Base-by-base conservation (phyloP, 2,329 filamentous ascomycete genomes). In the Peltaster fructicola region DNA sequence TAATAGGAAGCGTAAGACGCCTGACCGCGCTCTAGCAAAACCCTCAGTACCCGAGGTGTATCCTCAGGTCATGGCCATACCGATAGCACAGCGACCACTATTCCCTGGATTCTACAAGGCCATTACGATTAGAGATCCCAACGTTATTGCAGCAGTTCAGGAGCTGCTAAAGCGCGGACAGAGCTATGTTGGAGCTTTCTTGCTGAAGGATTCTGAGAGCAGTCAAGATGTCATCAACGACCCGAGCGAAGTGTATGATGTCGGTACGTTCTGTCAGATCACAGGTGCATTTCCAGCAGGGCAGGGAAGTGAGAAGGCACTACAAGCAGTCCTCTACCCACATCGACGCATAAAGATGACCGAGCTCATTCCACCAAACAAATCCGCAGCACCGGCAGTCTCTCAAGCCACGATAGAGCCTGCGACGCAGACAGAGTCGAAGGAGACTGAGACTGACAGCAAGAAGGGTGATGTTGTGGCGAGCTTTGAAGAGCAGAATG, bases 51-150 rank as follows among this genome's bases (percentile, higher is more conserved):
- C 88, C 8, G 88, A 98, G 33, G 73, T 93, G 20, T 98, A 98
- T 49, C 88, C 88, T 3, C 88, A 95, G 49, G 84, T 98, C 27
- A 80, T 98, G 65, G 85, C 85, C 2, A 91, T 98, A 28, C 88
- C 88, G 6, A 93, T 98, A 42, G 78, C 81, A 14, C 82, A 90
- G 50, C 68, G 88, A 26, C 88, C 88, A 7, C 59, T 98, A 8
- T 98, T 95, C 53, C 88, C 88, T 1, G 88, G 88, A 2, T 98
- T 95, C 54, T 98, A 98, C 60, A 98, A 98, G 55, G 85, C 88
- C 7, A 88, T 98, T 39, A 98, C 85, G 3, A 91, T 98, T 39
- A 75, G 80, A 47, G 82, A 98, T 44, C 79, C 78, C 10, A 78
- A 88, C 40, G 88, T 98, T 17, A 77, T 84, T 8, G 72, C 73